Conservation (phyloP, 2,329 filamentous ascomycete species). For the Pseudogymnoascus verrucosus region DNA sequence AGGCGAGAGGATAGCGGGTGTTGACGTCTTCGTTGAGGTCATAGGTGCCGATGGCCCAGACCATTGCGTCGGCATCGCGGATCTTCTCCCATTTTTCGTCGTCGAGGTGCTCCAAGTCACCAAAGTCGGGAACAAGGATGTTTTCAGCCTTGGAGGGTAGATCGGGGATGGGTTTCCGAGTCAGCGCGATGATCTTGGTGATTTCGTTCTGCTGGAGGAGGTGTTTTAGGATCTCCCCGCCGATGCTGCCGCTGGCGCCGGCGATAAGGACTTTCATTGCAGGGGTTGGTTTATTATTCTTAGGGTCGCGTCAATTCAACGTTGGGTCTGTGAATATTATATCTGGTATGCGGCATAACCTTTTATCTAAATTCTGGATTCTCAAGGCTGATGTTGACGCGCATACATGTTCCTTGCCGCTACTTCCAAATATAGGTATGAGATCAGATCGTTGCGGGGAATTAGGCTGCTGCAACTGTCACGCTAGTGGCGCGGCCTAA, state of each 20-base stretch:
- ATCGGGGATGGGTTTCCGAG: conserved; percentile 24
- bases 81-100: conserved; percentile 22
- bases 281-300: background rate
- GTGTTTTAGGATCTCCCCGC: conserved; percentile 27
- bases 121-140: conserved; percentile 22
- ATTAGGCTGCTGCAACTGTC: background rate
- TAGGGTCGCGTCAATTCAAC: background rate
- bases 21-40: conserved; percentile 17
- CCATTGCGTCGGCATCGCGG: conserved; percentile 24
- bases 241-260: conserved; percentile 30
- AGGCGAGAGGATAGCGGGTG: conserved; percentile 22
- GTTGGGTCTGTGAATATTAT: background rate
- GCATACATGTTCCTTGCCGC: background rate
- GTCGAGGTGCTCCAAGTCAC: conserved; percentile 17
- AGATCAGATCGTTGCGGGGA: background rate
- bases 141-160: conserved; percentile 20
- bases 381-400: background rate
- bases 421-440: background rate
- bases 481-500: background rate
- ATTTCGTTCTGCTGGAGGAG: conserved; percentile 28
- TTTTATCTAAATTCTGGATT: background rate
- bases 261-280: conserved; percentile 31
- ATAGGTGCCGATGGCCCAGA: conserved; percentile 25
- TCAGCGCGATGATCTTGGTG: conserved; percentile 27
- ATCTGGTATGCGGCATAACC: background rate